Conservation (phyloP, 2,329 filamentous ascomycete genomes). For the Sclerotinia subarctica region DNA sequence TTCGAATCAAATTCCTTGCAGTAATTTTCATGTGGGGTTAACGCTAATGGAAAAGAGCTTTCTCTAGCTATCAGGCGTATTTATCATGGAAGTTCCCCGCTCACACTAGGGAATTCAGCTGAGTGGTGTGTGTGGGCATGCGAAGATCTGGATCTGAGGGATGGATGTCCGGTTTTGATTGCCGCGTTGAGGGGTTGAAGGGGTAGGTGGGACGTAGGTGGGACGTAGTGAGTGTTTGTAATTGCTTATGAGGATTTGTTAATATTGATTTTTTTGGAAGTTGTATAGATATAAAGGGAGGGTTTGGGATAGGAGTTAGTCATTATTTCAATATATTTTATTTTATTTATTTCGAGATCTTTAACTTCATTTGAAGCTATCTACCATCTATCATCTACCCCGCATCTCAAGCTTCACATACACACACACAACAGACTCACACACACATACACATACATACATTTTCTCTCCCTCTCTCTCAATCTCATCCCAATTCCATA, state of each 20-base stretch:
- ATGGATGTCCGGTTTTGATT: neutral
- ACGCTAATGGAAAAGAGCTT: neutral
- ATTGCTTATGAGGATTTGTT: slow-evolving; percentile 5
- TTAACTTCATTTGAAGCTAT: neutral
- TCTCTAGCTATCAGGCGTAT: neutral
- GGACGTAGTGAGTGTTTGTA: neutral
- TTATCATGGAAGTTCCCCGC: neutral
- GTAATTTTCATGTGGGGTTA: slow-evolving; percentile 1
- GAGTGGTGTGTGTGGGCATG: neutral
- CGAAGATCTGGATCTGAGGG: neutral
- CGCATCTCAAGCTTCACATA: neutral
- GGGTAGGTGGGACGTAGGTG: too few relatives aligned
- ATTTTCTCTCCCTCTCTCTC: neutral
- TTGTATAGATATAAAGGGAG: neutral
- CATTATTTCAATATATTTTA: neutral
- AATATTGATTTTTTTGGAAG: neutral
- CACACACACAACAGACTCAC: too few relatives aligned
- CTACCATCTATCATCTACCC: neutral
- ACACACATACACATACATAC: too few relatives aligned
- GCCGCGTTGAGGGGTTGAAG: neutral
- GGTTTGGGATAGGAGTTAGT: neutral
- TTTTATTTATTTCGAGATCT: neutral
- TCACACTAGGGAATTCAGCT: too few relatives aligned
- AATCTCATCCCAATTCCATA: neutral
- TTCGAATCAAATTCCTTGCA: neutral